Base-by-base conservation (phyloP, 2,329 filamentous ascomycete genomes). In the Phoma sp. region DNA sequence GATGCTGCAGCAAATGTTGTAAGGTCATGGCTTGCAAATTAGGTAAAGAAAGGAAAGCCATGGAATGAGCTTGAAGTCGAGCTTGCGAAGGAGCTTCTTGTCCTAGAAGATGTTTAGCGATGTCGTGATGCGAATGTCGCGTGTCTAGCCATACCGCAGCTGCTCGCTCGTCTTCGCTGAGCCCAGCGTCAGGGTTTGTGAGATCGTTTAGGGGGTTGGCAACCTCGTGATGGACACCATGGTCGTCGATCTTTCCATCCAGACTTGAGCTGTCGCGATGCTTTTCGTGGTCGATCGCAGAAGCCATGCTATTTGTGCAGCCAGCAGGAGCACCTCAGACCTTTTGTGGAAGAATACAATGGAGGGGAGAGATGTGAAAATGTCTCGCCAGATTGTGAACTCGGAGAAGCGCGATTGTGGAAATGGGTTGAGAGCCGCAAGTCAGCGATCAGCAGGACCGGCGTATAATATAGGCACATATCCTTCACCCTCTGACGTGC, bases 21-120 rank as follows among this genome's bases (percentile, higher is more conserved):
- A 12, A 5, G 25, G 3, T 3, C 6, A 17, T 15, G 11, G 15
- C 50, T 21, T 14, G 56, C 87, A 88, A 46, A 91, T 81, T 1
- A 93, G 80, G 65, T 92, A 92, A 28, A 92, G 80, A 40, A 91
- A 78, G 53, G 85, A 88, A 11, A 91, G 83, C 80, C 85, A 88
- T 30, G 86, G 87, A 36, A 88, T 86, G 1, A 88, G 76, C 47
- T 79, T 78, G 18, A 82, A 62, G 65, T 89, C 87, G 17, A 89
- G 77, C 68, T 84, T 88, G 68, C 85, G 80, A 9, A 89, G 66
- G 2, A 89, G 76, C 63, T 82, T 83, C 56, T 81, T 82, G 61
- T 89, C 87, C 87, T 89, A 52, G 5, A 17, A 26, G 20, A 14
- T 12, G 4, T 30, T 32, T 12, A 46, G 38, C 43, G 17, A 11